Evolutionary conservation across 805 yeast genomes (phyloP).

Genomic region (Saccharomycopsis olivae): DNA sequence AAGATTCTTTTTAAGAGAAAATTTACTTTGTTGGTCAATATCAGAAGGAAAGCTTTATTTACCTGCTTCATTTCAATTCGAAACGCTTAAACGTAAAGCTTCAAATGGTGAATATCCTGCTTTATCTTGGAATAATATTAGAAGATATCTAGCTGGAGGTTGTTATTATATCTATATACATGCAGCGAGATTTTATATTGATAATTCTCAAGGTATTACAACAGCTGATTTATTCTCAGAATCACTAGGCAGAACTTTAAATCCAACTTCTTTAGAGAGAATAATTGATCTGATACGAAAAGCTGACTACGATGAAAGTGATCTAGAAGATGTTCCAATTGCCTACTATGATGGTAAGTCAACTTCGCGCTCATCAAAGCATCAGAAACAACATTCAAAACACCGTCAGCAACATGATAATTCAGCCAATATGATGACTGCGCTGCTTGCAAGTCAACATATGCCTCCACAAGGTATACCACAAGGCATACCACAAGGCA

Average conservation of each 20-base stretch:
- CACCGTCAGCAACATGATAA: too few relatives aligned
- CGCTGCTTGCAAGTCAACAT: too few relatives aligned
- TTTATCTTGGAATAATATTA: conserved; percentile 15
- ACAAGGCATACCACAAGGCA: too few relatives aligned
- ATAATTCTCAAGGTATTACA: not conserved
- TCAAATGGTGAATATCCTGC: conserved; percentile 11
- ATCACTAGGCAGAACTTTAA: conserved; percentile 8
- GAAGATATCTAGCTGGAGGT: conserved; percentile 17
- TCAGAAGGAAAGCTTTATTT: conserved; percentile 15
- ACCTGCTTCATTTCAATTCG: conserved; percentile 7
- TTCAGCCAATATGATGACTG: too few relatives aligned
- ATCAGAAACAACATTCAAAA: too few relatives aligned
- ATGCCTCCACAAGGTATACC: too few relatives aligned
- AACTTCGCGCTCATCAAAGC: not conserved
- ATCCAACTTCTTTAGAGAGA: not conserved
- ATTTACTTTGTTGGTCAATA: conserved; percentile 11
- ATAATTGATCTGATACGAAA: conserved; percentile 6
- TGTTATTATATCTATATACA: conserved; percentile 17
- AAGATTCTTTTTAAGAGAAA: conserved; percentile 11
- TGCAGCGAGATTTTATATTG: conserved; percentile 13
- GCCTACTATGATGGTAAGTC: conserved; percentile 3
- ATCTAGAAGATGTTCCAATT: too few relatives aligned
- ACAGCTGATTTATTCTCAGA: conserved; percentile 1
- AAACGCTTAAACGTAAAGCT: conserved; percentile 10
- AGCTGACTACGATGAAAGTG: conserved; percentile 4